Conservation (phyloP, 2,329 filamentous ascomycete species). For the Xylaria arbuscula region DNA sequence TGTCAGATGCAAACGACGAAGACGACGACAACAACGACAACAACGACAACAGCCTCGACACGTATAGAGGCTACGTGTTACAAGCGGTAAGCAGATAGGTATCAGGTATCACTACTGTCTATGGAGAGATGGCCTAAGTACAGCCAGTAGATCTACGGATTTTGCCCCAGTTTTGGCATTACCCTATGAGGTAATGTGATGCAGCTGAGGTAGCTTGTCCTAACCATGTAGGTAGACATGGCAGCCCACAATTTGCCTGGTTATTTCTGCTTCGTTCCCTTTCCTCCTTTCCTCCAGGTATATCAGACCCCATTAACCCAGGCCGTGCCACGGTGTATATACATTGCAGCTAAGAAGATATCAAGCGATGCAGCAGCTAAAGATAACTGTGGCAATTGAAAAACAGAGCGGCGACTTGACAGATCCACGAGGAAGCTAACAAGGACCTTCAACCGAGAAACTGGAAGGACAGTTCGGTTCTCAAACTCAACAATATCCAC, state of each 20-base stretch:
- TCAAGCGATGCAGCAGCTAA: background rate
- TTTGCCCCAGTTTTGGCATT: slow-evolving; percentile 26
- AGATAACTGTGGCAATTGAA: background rate
- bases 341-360: background rate
- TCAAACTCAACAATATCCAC: background rate
- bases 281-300: background rate
- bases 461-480: background rate
- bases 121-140: slow-evolving; percentile 7
- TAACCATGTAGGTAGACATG: slow-evolving; percentile 6
- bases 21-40: background rate
- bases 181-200: slow-evolving; percentile 11
- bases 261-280: background rate
- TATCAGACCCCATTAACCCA: background rate
- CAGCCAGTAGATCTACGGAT: slow-evolving; percentile 22
- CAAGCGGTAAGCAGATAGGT: background rate
- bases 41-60: background rate
- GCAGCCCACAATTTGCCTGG: slow-evolving; percentile 32
- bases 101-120: background rate
- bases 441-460: background rate
- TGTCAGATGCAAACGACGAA: background rate
- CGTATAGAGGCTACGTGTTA: background rate
- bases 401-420: background rate
- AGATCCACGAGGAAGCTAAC: background rate
- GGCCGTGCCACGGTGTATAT: background rate
- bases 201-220: slow-evolving; percentile 5